A percentile compares a stretch with the other conserved stretches of the same genome.
Evolutionary conservation across 2,329 filamentous ascomycete species (phyloP).

Genomic region (Aspergillus sp.): DNA sequence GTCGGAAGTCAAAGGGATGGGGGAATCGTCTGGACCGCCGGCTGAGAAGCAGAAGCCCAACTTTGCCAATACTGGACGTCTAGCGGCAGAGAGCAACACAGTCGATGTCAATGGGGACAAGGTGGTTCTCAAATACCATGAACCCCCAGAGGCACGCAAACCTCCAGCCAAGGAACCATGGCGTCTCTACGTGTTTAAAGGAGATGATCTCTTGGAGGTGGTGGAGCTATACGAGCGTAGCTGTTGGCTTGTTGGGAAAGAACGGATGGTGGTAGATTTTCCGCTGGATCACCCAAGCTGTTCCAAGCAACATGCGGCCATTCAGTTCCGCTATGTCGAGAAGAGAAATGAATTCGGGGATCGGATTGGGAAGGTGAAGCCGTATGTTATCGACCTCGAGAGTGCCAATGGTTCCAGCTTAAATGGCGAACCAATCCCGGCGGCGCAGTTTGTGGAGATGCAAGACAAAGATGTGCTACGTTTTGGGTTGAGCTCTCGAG

Average conservation of each 20-base stretch:
- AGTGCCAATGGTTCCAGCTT: conserved; percentile 84
- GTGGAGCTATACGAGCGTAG: conserved; percentile 68
- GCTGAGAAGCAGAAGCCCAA: conserved; percentile 71
- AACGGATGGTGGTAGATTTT: conserved; percentile 73
- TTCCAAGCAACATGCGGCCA: conserved; percentile 90
- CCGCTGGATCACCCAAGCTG: conserved; percentile 82
- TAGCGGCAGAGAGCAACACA: conserved; percentile 83
- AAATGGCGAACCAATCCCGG: conserved; percentile 67
- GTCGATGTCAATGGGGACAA: conserved; percentile 56
- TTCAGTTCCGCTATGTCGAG: conserved; percentile 84
- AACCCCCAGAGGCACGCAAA: conserved; percentile 87
- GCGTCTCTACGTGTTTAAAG: conserved; percentile 93
- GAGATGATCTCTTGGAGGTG: conserved; percentile 69
- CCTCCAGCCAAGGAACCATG: conserved; percentile 70
- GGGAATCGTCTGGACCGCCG: conserved; percentile 19
- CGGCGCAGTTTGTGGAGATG: conserved; percentile 76
- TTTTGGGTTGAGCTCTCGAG: conserved; percentile 80
- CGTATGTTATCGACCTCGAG: conserved; percentile 89
- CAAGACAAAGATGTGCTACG: conserved; percentile 81
- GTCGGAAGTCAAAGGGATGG: conserved; percentile 17
- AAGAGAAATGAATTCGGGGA: conserved; percentile 84
- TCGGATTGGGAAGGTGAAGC: conserved; percentile 68
- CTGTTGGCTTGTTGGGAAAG: conserved; percentile 86
- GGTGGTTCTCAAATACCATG: conserved; percentile 89
- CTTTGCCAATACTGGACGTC: conserved; percentile 67